Evolutionary conservation across 768 basidiomycete species (phyloP), one percentile per base, ranked within the genome.

Genomic region (Tylopilus intermedius): DNA sequence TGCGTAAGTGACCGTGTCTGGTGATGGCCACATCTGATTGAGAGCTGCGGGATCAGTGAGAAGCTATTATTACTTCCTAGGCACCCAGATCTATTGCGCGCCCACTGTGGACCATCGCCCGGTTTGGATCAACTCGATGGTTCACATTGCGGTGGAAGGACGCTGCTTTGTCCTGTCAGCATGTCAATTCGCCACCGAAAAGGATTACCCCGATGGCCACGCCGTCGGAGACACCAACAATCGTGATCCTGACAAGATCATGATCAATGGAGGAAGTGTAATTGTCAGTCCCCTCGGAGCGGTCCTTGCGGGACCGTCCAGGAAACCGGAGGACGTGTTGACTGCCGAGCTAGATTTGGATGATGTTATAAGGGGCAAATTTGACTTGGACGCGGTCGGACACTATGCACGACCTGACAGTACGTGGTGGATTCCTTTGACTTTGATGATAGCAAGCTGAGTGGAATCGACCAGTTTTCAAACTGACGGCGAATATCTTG

Each of bases 111-210:
- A 86, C 56, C 71, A 75, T 5, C 72, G 84, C 3, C 74, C 76
- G 2, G 70, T 62, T 8, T 86, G 84, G 85, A 73, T 73, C 56
- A 67, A 70, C 51, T 77, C 79, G 1, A 83, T 85, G 81, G 60
- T 68, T 24, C 83, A 83, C 58, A 81, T 86, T 45, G 83, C 84
- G 0, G 67, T 81, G 33, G 84, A 86, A 62, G 85, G 85, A 9
- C 76, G 85, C 24, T 84, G 82, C 67, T 84, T 84, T 64, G 85
- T 86, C 46, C 70, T 86, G 24, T 76, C 79, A 13, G 82, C 81
- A 4, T 83, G 79, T 49, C 81, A 84, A 59, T 84, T 75, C 60
- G 74, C 80, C 0, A 72, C 76, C 52, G 78, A 77, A 56, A 72
- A 73, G 62, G 77, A 83, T 60, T 83, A 76, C 50, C 80, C 82